Evolutionary conservation across 345 rosid species (phyloP).

Genomic region (Geranium rotundifolium): DNA sequence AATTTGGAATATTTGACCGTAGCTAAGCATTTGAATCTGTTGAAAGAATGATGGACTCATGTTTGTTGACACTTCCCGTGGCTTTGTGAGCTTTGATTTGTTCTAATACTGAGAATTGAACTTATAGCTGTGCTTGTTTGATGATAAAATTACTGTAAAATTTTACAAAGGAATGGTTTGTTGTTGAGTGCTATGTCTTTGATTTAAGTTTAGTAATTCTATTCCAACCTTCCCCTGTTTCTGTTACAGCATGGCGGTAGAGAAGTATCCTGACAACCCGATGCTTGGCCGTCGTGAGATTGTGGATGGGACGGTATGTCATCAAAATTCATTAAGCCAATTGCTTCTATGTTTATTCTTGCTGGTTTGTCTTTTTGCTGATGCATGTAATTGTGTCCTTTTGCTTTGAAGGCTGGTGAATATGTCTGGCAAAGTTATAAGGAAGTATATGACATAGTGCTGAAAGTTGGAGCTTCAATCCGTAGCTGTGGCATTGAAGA

Average conservation of each 20-base stretch:
- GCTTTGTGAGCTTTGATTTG: no score
- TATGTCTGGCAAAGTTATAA: constrained; percentile 85
- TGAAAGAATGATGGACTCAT: not conserved
- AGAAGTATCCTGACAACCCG: constrained; percentile 54
- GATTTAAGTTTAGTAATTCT: no score
- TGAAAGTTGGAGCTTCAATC: constrained; percentile 74
- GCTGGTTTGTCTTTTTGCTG: not conserved
- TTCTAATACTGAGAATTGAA: no score
- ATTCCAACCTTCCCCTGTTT: constrained; percentile 3
- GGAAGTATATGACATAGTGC: constrained; percentile 67
- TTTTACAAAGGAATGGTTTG: not conserved
- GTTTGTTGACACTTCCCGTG: not conserved
- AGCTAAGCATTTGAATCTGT: not conserved
- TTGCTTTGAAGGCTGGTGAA: constrained; percentile 49
- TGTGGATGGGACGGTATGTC: constrained; percentile 56
- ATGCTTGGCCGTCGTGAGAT: constrained; percentile 91
- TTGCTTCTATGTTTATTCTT: not conserved
- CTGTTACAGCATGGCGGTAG: constrained; percentile 52
- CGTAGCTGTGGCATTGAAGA: constrained; percentile 67
- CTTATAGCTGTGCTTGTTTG: no score
- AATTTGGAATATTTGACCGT: not conserved
- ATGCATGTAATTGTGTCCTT: not conserved
- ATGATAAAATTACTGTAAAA: not conserved
- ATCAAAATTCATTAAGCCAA: not conserved
- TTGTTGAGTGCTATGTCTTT: not conserved